Conservation (phyloP, 805 yeast genomes). For the Monosporozyma yasuniensis region DNA sequence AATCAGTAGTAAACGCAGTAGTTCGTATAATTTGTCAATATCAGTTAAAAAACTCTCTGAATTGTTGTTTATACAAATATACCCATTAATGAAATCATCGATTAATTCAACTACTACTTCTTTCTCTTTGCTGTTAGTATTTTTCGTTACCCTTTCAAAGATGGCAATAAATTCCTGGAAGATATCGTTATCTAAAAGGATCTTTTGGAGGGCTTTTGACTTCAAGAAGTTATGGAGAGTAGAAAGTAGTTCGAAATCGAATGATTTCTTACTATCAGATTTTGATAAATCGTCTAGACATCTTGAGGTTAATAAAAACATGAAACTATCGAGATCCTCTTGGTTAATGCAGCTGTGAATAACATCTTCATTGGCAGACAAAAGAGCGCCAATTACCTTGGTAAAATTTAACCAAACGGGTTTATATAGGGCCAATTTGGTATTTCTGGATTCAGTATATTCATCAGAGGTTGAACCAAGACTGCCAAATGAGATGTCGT, state of each 20-base stretch:
- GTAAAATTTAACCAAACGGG: conserved; percentile 67
- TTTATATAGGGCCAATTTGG: conserved; percentile 31
- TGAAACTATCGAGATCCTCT: conserved; percentile 54
- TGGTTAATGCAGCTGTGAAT: conserved; percentile 39
- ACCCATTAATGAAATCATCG: conserved; percentile 42
- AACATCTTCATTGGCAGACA: conserved; percentile 40
- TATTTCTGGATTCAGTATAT: conserved; percentile 2
- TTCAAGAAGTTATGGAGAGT: conserved; percentile 51
- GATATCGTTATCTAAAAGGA: conserved; percentile 56
- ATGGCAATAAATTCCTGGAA: conserved; percentile 70
- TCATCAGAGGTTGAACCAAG: not conserved
- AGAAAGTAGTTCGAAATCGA: conserved; percentile 33
- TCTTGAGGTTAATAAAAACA: conserved; percentile 73
- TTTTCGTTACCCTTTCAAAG: conserved; percentile 59
- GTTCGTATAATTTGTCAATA: conserved; percentile 75
- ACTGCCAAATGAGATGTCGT: conserved; percentile 11
- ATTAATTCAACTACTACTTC: conserved; percentile 46
- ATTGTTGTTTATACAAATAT: conserved; percentile 19
- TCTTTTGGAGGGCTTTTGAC: conserved; percentile 45
- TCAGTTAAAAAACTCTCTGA: conserved; percentile 42
- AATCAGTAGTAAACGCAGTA: conserved; percentile 58
- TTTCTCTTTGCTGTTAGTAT: conserved; percentile 45
- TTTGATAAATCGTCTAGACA: conserved; percentile 68
- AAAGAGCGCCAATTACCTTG: conserved; percentile 60
- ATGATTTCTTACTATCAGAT: conserved; percentile 18